Base-by-base conservation (phyloP, 495 filamentous ascomycete genomes). In the Aspergillus cavernicola region DNA sequence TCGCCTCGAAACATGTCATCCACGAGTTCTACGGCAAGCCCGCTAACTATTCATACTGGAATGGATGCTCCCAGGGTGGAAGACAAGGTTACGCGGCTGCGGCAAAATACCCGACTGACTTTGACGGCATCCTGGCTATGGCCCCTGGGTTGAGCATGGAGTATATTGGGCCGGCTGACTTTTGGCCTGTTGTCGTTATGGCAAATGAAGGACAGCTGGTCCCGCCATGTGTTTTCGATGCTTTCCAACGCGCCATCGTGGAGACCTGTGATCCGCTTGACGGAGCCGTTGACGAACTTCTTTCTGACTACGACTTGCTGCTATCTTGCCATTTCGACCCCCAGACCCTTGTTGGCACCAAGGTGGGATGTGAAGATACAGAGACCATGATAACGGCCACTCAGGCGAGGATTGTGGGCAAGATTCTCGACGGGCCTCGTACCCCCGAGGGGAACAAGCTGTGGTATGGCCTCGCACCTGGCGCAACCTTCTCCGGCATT, bases 111-210 rank as follows among this genome's bases (percentile, higher is more conserved):
- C 74, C 74, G 0, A 57, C 58, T 2, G 67, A 72, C 32, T 78
- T 84, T 54, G 82, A 88, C 58, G 85, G 85, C 22, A 77, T 81
- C 11, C 58, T 87, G 2, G 72, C 76, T 20, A 79, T 76, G 2
- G 70, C 78, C 12, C 75, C 65, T 1, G 65, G 59, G 2, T 22
- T 63, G 50, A 63, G 61, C 16, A 9, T 24, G 3, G 23, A 33
- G 1, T 20, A 44, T 3, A 12, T 43, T 4, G 42, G 31, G 4
- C 28, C 36, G 3, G 38, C 19, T 6, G 31, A 15, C 1, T 42
- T 53, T 8, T 53, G 50, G 50, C 50, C 50, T 5, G 10, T 32
- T 4, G 38, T 40, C 8, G 44, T 43, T 1, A 58, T 58, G 52
- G 9, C 18, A 0, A 42, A 39, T 29, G 32, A 40, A 3, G 35